Evolutionary conservation across 106 monocot genomes (phyloP), one percentile per base, ranked within the genome.

Genomic region (Dioscorea alata): DNA sequence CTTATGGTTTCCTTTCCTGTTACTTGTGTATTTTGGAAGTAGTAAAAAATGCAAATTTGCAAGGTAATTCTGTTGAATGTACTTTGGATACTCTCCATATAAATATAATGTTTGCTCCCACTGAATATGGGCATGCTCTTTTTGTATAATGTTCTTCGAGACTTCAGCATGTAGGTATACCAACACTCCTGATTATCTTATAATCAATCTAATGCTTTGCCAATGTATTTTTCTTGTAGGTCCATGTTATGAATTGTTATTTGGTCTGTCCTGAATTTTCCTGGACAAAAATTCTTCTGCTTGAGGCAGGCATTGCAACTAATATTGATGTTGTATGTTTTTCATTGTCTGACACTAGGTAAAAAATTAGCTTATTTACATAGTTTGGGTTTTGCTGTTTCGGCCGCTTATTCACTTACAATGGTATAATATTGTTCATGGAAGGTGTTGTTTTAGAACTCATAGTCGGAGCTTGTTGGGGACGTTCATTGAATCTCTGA

Each of bases 191-290:
- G 42, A 8, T 6, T 42, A 8, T 42, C 9, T 42, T 8, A 42
- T 8, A 42, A 42, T 42, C 42, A 1, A 42, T 6, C 42, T 42
- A 42, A 42, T 42, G 10, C 42, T 42, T 10, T 8, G 0, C 6
- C 6, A 42, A 42, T 61, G 35, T 60, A 13, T 48, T 56, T 68
- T 54, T 67, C 68, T 59, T 65, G 70, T 67, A 92, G 96, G 78
- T 97, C 67, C 78, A 80, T 75, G 82, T 89, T 33, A 84, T 59
- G 68, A 89, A 97, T 72, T 89, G 80, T 75, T 82, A 89, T 73
- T 52, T 81, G 56, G 68, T 85, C 59, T 60, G 24, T 62, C 77
- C 80, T 24, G 77, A 74, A 12, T 87, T 84, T 61, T 73, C 86
- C 63, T 97, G 82, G 86, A 78, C 65, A 14, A 70, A 64, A 73